phyloP scores from a whole-genome alignment of 139 green algal genomes.

The Spirogloea muscicola region DNA sequence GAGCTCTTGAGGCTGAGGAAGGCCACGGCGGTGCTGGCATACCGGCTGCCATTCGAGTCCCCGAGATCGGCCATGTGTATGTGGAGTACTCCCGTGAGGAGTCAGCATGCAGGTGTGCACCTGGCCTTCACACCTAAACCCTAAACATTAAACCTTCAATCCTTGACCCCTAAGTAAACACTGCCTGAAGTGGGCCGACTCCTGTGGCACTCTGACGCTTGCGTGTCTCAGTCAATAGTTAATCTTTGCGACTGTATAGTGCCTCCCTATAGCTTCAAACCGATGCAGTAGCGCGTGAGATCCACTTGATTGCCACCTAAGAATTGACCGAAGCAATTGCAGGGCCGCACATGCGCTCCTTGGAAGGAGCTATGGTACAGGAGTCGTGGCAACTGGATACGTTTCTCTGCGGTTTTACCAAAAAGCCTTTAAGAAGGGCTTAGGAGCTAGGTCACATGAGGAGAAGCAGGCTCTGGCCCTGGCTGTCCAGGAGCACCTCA shows the following conservation, averaged over 20 bases:
- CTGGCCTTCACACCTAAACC: conserved; percentile 40
- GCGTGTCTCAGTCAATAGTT: no score
- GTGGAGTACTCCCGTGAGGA: conserved; percentile 47
- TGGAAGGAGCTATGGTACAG: conserved; percentile 10
- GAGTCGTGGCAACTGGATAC: conserved; percentile 22
- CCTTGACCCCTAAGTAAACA: no score
- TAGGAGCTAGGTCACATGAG: conserved; percentile 19
- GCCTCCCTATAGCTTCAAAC: no score
- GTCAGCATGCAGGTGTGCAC: conserved; percentile 20
- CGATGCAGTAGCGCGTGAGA: no score
- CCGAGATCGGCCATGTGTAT: conserved; percentile 32
- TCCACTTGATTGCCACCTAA: no score
- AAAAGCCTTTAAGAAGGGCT: conserved; percentile 40
- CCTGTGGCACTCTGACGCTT: no score
- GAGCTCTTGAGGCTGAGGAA: no score
- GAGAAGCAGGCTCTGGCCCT: conserved; percentile 43
- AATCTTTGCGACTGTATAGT: no score
- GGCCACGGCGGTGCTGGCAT: not conserved
- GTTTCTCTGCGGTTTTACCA: conserved; percentile 39
- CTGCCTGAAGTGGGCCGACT: no score
- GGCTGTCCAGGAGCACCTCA: conserved; percentile 41
- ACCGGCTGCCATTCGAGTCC: no score
- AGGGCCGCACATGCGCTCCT: conserved; percentile 42
- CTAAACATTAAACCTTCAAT: no score
- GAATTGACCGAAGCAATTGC: no score